Conservation (phyloP, 805 yeast genomes). For the Kluyveromyces siamensis region DNA sequence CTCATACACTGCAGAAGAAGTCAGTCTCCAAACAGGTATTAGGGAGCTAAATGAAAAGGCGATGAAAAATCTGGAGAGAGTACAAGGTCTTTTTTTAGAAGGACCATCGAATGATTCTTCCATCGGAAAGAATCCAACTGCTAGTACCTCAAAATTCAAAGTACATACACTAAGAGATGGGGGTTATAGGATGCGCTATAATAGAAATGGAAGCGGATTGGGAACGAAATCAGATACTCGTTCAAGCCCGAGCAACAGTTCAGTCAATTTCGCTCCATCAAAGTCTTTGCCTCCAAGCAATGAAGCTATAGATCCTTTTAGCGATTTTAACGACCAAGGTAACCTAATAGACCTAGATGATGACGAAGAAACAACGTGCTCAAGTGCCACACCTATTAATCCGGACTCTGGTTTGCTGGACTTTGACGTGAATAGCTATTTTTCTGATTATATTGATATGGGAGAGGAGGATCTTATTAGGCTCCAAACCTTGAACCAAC, state of each 20-base stretch:
- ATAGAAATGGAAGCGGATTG: neutral
- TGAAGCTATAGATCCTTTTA: constrained; percentile 4
- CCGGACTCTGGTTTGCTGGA: constrained; percentile 4
- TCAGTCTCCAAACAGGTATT: constrained; percentile 32
- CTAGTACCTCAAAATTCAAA: constrained; percentile 1
- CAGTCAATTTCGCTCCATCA: constrained; percentile 20
- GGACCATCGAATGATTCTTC: constrained; percentile 1
- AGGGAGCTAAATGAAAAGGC: constrained; percentile 31
- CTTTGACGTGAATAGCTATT: constrained; percentile 17
- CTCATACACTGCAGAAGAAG: constrained; percentile 37
- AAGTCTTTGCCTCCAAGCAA: constrained; percentile 14
- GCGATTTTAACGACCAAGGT: constrained; percentile 10
- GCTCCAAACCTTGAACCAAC: constrained; percentile 9
- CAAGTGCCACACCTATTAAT: neutral
- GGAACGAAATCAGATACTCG: neutral
- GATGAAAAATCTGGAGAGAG: constrained; percentile 34
- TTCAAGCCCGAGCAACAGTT: constrained; percentile 2
- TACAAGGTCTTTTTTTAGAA: constrained; percentile 15
- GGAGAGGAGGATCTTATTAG: constrained; percentile 13
- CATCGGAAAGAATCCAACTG: neutral
- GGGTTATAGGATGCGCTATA: constrained; percentile 1
- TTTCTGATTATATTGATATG: constrained; percentile 12
- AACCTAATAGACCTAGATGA: constrained; percentile 12
- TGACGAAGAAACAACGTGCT: constrained; percentile 6
- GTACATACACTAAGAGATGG: constrained; percentile 2